phyloP scores from a whole-genome alignment of 176 grass and related monocot species.

The Oryza glumipatula region DNA sequence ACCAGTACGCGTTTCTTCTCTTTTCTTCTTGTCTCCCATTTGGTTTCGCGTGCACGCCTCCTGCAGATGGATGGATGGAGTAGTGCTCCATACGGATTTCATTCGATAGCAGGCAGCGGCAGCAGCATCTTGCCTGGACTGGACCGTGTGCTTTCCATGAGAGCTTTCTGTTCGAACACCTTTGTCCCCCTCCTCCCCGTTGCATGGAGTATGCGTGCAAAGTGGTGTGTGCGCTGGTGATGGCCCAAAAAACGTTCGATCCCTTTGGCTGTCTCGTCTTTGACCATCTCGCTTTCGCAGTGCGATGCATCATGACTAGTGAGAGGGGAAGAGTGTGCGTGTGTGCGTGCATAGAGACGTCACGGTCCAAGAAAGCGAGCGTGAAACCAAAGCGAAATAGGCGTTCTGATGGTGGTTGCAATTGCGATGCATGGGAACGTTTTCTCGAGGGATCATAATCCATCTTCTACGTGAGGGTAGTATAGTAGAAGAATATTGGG shows the following conservation, averaged over 20 bases:
- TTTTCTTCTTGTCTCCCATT: not conserved
- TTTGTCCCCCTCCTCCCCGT: too few relatives aligned
- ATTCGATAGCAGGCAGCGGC: not conserved
- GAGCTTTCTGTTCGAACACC: not conserved
- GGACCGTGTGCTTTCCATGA: not conserved
- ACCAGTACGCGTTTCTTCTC: not conserved
- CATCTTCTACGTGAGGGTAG: too few relatives aligned
- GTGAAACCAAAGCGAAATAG: not conserved
- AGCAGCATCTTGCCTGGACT: not conserved
- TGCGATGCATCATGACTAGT: not conserved
- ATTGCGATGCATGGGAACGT: too few relatives aligned
- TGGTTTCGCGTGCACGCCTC: not conserved
- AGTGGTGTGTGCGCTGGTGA: not conserved
- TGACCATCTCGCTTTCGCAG: constrained; percentile 6
- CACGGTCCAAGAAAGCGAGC: not conserved
- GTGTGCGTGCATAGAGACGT: not conserved
- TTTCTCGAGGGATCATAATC: too few relatives aligned
- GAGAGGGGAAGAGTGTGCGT: not conserved
- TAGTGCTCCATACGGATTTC: not conserved
- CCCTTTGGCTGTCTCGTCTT: not conserved
- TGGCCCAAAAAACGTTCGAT: not conserved
- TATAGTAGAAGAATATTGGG: too few relatives aligned
- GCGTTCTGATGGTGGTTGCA: not conserved
- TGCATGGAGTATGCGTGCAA: not conserved
- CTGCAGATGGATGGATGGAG: not conserved